Evolutionary conservation across 2,329 filamentous ascomycete species (phyloP), one percentile per base, ranked within the genome.

Genomic region (Esteya vermicola): DNA sequence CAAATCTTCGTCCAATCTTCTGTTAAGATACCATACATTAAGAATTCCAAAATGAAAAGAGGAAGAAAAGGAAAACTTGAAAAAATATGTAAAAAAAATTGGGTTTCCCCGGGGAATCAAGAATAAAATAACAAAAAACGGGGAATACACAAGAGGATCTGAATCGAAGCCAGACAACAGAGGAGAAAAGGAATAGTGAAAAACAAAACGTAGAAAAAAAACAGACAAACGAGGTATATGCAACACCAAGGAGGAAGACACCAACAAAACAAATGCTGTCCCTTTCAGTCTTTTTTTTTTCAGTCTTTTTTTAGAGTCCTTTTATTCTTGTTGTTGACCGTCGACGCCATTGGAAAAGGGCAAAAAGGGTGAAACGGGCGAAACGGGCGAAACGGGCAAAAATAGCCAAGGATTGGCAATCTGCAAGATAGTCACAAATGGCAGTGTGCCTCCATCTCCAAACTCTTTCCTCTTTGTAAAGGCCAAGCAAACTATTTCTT

Each of bases 21-120:
- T n/a, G n/a, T n/a, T n/a, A n/a, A n/a, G n/a, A n/a, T n/a, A n/a
- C n/a, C n/a, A n/a, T n/a, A n/a, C n/a, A n/a, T n/a, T n/a, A n/a
- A n/a, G n/a, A n/a, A n/a, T n/a, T n/a, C 22, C 22, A 32, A 27
- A 39, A 21, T 13, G 12, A 18, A 25, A 26, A 22, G 8, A 33
- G 5, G 5, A 16, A 13, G 10, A 27, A 39, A 34, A 10, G 21
- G 20, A 31, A 34, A 23, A 39, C 38, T n/a, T n/a, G n/a, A n/a
- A n/a, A n/a, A n/a, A n/a, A n/a, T n/a, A n/a, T n/a, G n/a, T n/a
- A n/a, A n/a, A n/a, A n/a, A n/a, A n/a, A n/a, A n/a, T n/a, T n/a
- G n/a, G n/a, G n/a, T n/a, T n/a, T n/a, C n/a, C 38, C 38, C 18
- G 38, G 38, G 42, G 44, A 44, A 43, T 42, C 38, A 46, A 44